phyloP scores from a whole-genome alignment of 2,329 filamentous ascomycete genomes.

The Stachybotrys elegans region DNA sequence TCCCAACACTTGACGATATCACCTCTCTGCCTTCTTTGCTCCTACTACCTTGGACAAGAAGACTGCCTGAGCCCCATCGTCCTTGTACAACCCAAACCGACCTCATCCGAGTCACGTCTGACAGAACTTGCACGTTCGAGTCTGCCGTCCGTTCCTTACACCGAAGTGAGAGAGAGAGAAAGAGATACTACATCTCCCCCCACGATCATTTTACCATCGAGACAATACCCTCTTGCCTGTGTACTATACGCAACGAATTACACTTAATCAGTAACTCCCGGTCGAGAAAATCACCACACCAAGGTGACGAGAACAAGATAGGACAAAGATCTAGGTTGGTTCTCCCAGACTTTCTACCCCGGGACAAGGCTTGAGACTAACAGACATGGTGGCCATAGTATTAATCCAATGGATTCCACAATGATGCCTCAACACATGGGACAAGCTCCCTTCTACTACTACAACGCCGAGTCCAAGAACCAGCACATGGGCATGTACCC shows the following conservation, averaged over 20 bases:
- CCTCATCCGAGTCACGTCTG: slow-evolving; percentile 26
- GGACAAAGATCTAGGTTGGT: no score
- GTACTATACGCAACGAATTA: slow-evolving; percentile 14
- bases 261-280: slow-evolving; percentile 2
- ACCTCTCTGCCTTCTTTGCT: slow-evolving; percentile 4
- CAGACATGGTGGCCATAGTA: no score
- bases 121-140: slow-evolving; percentile 24
- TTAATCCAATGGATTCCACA: slow-evolving; percentile 54
- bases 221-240: background rate
- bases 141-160: slow-evolving; percentile 42
- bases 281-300: slow-evolving; percentile 5
- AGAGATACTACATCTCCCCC: slow-evolving; percentile 8
- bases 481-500: slow-evolving; percentile 56
- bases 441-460: slow-evolving; percentile 81
- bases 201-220: slow-evolving; percentile 10
- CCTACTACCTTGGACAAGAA: background rate
- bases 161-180: slow-evolving; percentile 5
- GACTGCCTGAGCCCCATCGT: background rate
- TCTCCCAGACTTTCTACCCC: no score
- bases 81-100: slow-evolving; percentile 24
- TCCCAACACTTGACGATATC: background rate
- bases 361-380: no score
- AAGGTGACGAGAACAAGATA: slow-evolving; percentile 9
- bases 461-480: slow-evolving; percentile 69
- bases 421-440: slow-evolving; percentile 59